Evolutionary conservation across 257 asterid genomes (phyloP), one percentile per base, ranked within the genome.

Genomic region (Knoxia roxburghii): DNA sequence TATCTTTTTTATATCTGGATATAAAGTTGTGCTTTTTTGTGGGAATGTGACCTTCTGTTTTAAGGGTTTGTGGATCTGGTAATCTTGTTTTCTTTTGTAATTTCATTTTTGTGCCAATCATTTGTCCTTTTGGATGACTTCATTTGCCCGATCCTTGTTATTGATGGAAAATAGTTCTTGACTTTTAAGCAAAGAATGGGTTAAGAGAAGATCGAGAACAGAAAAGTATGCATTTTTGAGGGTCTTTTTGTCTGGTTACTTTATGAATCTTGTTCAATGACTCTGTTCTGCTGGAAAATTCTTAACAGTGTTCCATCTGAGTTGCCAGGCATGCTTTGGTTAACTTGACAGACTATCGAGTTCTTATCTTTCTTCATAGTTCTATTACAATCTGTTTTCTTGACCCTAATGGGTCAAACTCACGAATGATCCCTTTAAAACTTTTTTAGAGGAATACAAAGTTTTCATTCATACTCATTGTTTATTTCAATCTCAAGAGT

Each of bases 31-130:
- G 37, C 23, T 7, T 29, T 61, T 48, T 63, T 18, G 63, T 12
- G 3, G 14, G 62, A 49, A 20, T 4, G 33, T 4, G 62, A 14
- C 5, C 27, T n/a, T 39, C 21, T 50, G 13, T 2, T 61, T 30
- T 6, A 15, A 56, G 15, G 58, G 14, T 15, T 60, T 18, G 27
- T 74, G 66, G 74, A 74, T 74, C 78, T 61, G 53, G 35, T 5
- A 40, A 15, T 40, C 52, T 10, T 18, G 18, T 49, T 46, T 37
- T 67, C 3, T 7, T 35, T 21, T 61, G 49, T 23, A n/a, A n/a
- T n/a, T n/a, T n/a, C n/a, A n/a, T n/a, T 35, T 62, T 40, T 26
- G 10, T 53, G 55, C 18, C n/a, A 17, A 24, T 27, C 55, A 0
- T 10, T 12, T 54, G 21, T 26, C 10, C 24, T 24, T 37, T 35